Conservation (phyloP, 2,329 filamentous ascomycete species). For the Neopestalotiopsis sp. region DNA sequence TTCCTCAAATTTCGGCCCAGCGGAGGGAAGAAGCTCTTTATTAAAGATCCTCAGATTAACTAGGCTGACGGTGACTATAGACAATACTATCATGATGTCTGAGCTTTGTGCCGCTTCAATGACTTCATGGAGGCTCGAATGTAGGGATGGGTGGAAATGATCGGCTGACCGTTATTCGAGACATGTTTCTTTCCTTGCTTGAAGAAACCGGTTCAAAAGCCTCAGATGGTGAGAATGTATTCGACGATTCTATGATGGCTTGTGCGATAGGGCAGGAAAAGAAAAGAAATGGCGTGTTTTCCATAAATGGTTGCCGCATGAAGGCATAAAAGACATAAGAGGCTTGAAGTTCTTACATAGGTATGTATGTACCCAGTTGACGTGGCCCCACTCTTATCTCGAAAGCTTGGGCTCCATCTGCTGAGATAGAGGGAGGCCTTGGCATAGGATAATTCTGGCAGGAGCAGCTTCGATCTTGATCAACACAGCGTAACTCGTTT, state of each 20-base stretch:
- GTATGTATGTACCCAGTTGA: neutral
- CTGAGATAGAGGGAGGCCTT: neutral
- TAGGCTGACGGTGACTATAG: neutral
- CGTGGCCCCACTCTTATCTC: neutral
- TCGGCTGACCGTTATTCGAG: neutral
- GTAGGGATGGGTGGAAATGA: neutral
- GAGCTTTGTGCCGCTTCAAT: neutral
- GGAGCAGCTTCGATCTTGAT: neutral
- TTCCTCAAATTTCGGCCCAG: neutral
- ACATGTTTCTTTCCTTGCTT: neutral
- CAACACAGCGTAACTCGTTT: neutral
- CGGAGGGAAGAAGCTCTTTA: neutral
- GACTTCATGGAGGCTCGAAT: neutral
- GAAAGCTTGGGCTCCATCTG: neutral
- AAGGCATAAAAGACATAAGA: neutral
- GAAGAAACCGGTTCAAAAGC: neutral
- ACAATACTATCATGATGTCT: neutral
- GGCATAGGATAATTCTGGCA: neutral
- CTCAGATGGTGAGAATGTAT: neutral
- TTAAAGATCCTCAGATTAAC: neutral
- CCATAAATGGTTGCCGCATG: neutral
- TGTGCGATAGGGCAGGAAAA: neutral
- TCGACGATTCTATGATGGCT: neutral
- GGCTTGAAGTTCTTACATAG: neutral
- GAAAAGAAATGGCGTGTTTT: conserved; percentile 3